Percentiles rank a stretch among this genome's conserved stretches.
These are phyloP conservation scores for Saraca asoca DNA, from an alignment of 331 rosid species.

Conservation along the genomic window DNA sequence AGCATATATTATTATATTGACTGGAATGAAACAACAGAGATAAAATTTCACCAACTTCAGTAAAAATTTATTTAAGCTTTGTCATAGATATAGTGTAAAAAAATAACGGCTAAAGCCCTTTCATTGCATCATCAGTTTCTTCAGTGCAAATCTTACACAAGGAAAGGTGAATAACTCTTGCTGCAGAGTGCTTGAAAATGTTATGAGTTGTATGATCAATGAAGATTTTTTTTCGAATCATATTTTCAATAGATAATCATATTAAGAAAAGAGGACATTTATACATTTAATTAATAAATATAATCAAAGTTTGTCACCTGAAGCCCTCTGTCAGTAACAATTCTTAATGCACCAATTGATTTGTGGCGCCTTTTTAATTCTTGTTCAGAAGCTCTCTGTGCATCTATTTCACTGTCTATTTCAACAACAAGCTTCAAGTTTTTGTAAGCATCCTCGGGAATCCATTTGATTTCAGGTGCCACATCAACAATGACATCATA, in stretches of 20 bases:
- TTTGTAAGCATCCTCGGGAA: conserved; percentile 74
- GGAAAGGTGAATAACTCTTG: conserved; percentile 25
- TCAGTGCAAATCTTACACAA: conserved; percentile 20
- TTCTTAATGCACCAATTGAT: conserved; percentile 67
- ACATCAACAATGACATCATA: conserved; percentile 87
- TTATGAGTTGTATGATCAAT: conserved; percentile 18
- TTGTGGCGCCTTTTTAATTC: conserved; percentile 80
- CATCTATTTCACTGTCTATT: conserved; percentile 75
- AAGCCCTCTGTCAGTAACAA: conserved; percentile 80
- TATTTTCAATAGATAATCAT: conserved; percentile 11
- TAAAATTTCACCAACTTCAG: neutral
- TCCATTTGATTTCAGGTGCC: conserved; percentile 88
- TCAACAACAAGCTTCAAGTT: conserved; percentile 84
- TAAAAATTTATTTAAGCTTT: neutral
- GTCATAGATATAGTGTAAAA: neutral
- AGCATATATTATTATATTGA: neutral
- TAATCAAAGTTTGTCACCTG: conserved; percentile 61
- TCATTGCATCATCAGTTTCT: conserved; percentile 5
- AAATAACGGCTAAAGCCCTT: conserved; percentile 14
- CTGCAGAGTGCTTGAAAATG: conserved; percentile 19
- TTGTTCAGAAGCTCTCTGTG: conserved; percentile 60
- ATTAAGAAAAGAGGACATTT: neutral
- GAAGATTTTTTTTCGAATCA: conserved; percentile 10
- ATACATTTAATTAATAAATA: neutral
- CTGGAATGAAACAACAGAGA: neutral